These are phyloP conservation scores for Populus trichocarpa DNA, from an alignment of 441 rosid genomes.

Conservation along the genomic window DNA sequence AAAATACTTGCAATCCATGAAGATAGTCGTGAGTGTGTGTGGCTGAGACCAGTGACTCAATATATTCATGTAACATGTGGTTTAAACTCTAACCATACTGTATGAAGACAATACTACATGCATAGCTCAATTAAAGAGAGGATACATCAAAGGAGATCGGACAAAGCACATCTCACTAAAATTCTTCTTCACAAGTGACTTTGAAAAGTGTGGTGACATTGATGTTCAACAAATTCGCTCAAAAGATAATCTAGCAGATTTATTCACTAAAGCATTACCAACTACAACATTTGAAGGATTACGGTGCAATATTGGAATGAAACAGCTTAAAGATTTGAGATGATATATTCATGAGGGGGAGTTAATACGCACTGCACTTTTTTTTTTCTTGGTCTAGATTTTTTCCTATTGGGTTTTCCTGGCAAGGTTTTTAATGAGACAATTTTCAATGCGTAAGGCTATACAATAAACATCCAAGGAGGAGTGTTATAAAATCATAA, in stretches of 20 bases:
- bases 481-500: too few relatives aligned
- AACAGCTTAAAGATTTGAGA: too few relatives aligned
- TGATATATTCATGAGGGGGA: background rate
- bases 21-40: background rate
- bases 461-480: background rate
- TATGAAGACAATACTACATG: background rate
- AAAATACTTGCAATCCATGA: background rate
- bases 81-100: background rate
- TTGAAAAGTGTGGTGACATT: background rate
- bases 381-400: background rate
- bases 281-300: too few relatives aligned
- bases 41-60: background rate
- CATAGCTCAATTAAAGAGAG: background rate
- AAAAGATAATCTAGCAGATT: too few relatives aligned
- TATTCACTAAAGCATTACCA: too few relatives aligned
- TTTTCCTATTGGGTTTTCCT: background rate
- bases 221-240: too few relatives aligned
- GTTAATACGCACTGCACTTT: background rate
- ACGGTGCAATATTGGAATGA: too few relatives aligned
- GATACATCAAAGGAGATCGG: background rate
- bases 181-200: background rate
- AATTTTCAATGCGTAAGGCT: background rate
- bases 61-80: background rate
- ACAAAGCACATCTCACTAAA: background rate
- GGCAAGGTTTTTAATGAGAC: background rate